A percentile compares a stretch with the other conserved stretches of the same genome.
phyloP scores from a whole-genome alignment of 768 basidiomycete species.

The Boletales sp. region DNA sequence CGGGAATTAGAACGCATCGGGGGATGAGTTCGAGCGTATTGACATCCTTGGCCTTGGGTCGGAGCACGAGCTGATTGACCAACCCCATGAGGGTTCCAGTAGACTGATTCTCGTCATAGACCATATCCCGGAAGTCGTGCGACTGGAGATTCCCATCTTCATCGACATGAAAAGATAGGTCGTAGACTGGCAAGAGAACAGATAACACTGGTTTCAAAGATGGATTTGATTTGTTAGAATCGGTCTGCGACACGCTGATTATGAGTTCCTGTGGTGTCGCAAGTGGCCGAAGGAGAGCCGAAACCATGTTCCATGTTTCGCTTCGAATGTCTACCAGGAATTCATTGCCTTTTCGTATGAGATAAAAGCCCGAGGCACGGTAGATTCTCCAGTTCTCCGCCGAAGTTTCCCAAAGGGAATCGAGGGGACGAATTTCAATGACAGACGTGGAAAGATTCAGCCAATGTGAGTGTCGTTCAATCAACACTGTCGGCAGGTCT shows the following conservation, averaged over 20 bases:
- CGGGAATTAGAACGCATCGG: conserved; percentile 36
- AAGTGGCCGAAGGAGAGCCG: conserved; percentile 17
- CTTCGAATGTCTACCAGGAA: conserved; percentile 28
- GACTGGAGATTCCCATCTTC: conserved; percentile 34
- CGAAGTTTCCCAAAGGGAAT: conserved; percentile 22
- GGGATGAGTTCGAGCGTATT: neutral
- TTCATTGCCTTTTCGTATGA: conserved; percentile 2
- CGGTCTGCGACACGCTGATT: conserved; percentile 6
- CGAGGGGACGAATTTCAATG: conserved; percentile 28
- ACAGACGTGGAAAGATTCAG: conserved; percentile 18
- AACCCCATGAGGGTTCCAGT: conserved; percentile 45
- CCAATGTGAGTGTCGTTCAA: conserved; percentile 29
- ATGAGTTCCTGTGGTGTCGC: conserved; percentile 20
- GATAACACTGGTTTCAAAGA: conserved; percentile 11
- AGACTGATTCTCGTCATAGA: conserved; percentile 39
- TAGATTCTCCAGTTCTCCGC: conserved; percentile 24
- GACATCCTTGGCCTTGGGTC: conserved; percentile 15
- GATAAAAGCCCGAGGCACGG: conserved; percentile 4
- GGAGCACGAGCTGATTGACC: conserved; percentile 37
- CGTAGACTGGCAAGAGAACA: conserved; percentile 37
- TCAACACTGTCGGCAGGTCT: conserved; percentile 25
- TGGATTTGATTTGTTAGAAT: neutral
- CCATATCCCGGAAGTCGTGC: conserved; percentile 37
- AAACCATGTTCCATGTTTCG: conserved; percentile 25
- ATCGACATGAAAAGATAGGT: conserved; percentile 39